phyloP scores from a whole-genome alignment of 2,329 filamentous ascomycete species.

The Aspergillus latus region DNA sequence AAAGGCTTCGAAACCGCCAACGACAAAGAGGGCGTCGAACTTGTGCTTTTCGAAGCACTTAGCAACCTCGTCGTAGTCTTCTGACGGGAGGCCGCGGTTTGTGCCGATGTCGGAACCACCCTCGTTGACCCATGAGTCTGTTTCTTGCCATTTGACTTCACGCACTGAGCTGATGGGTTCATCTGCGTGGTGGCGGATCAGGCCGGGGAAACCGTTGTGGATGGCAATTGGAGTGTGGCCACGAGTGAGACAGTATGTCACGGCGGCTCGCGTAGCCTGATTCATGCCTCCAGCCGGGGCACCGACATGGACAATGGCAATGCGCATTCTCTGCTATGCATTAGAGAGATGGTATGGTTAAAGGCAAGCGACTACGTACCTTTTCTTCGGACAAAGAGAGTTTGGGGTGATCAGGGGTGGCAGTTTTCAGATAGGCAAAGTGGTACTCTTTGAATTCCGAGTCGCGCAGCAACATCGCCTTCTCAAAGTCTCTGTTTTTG shows the following conservation, averaged over 20 bases:
- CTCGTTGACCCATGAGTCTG: conserved; percentile 92
- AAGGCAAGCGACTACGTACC: conserved; percentile 47
- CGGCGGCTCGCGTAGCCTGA: conserved; percentile 86
- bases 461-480: conserved; percentile 84
- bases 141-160: conserved; percentile 86
- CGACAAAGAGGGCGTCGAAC: conserved; percentile 86
- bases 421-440: conserved; percentile 86
- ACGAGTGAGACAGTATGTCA: conserved; percentile 85
- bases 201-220: conserved; percentile 94
- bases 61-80: conserved; percentile 81
- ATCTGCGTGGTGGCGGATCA: conserved; percentile 86
- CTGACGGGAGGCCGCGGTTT: conserved; percentile 86
- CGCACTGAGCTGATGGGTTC: conserved; percentile 79
- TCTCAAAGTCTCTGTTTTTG: conserved; percentile 78
- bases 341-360: not conserved
- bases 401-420: conserved; percentile 71
- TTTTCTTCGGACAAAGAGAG: conserved; percentile 68
- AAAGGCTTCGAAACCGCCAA: conserved; percentile 96
- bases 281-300: conserved; percentile 98
- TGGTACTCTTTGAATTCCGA: conserved; percentile 94
- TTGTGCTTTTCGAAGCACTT: conserved; percentile 80
- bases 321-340: conserved; percentile 69
- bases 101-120: conserved; percentile 98
- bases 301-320: conserved; percentile 95
- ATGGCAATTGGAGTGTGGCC: conserved; percentile 93